Base-by-base conservation (phyloP, 2,329 filamentous ascomycete genomes). In the Cladosporium austrohemisphaericum region DNA sequence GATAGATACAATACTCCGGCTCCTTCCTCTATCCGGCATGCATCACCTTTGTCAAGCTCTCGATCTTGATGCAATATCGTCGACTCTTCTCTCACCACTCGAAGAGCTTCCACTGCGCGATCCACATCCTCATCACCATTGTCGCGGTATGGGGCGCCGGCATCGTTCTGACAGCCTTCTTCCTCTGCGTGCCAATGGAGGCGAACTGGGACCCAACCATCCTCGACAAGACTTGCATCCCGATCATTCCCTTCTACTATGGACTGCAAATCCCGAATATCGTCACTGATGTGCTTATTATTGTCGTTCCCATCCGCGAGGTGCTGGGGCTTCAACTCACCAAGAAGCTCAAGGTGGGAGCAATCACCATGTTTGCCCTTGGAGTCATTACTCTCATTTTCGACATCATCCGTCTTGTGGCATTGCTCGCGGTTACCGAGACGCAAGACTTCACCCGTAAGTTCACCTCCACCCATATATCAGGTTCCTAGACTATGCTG, bases 241-340 rank as follows among this genome's bases (percentile, higher is more conserved):
- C 44, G 5, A 41, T 56, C 9, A 43, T 41, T 8, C 29, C 44
- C 1, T 56, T 53, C n/a, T 56, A 56, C 38, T 56, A 56, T 28
- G 54, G 54, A 44, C 37, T 56, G 25, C 54, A 56, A 43, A 53
- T 56, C 8, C 54, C 54, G 9, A 56, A 55, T 25, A 52, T 56
- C 16, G 14, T 55, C 2, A 56, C 54, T 1, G 54, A 56, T 26
- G 3, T 55, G 3, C 14, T 52, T 2, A 53, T 56, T n/a, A 22
- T 56, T 29, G 14, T 56, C 7, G 23, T 54, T n/a, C 52, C 54
- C 1, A 37, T 55, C 5, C 13, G 46, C 3, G 50, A 56, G 32
- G 43, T 55, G 13, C 10, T 37, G 32, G 35, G 25, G 2, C 19
- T 53, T 0, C 33, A 53, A 2, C 32, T 55, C 32, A 47, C 49